Evolutionary conservation across 495 filamentous ascomycete species (phyloP), one percentile per base, ranked within the genome.

Genomic region (Pyrenopolyporus hunteri): DNA sequence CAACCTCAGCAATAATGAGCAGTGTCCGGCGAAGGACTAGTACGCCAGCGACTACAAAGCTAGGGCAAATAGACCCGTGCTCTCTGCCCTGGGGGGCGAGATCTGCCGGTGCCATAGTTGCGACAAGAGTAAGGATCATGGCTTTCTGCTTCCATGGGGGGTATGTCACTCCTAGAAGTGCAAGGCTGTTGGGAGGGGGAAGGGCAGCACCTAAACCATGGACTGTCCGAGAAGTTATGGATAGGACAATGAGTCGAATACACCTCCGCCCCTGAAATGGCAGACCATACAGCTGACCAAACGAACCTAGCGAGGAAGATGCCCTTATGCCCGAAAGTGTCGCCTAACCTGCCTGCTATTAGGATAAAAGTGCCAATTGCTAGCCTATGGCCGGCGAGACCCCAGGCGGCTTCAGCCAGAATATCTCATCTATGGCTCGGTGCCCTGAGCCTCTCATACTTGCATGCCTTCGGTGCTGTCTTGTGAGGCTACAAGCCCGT

Each of bases 281-380:
- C 62, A 2, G 83, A 83, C 85, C 85, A 89, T 13, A 85, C 36
- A 1, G 76, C 71, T 39, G 85, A 83, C 87, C 86, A 90, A n/a
- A 76, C 40, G 56, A 80, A 87, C 0, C 86, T 87, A 14, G 78
- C 55, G 9, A 85, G 70, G 44, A 90, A 86, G 63, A 90, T 68
- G 1, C 74, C 71, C 44, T 85, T 84, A 66, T 88, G 82, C 9
- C 88, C 88, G 54, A 82, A 84, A 3, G 84, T 73, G 47, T 89
- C 88, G 0, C 88, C 87, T 2, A 89, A 70, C 9, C 87, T 77
- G 4, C 87, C 85, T 49, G 63, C 57, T 32, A 57, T 39, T 8
- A 90, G 71, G 46, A 90, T 85, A 55, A 88, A 89, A 1, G 83
- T 84, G 5, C 87, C 85, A 4, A 87, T 78, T 0, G 83, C 87